phyloP scores from a whole-genome alignment of 1,284 basidiomycete genomes.

The Ustilago sp. region DNA sequence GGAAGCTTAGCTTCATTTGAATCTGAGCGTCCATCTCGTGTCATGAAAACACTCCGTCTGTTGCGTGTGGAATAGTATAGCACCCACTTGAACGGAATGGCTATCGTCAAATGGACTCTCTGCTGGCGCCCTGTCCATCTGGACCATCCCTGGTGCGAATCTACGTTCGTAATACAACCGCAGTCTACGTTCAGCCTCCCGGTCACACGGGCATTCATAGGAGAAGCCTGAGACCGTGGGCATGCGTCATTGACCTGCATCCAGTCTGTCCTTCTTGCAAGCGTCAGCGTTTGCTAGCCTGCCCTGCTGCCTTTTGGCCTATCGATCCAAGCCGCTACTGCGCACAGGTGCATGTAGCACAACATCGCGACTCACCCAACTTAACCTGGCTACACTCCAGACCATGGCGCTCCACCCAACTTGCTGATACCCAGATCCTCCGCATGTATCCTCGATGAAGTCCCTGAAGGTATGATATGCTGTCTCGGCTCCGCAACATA shows the following conservation, averaged over 20 bases:
- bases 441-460: neutral
- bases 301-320: neutral
- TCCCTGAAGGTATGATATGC: neutral
- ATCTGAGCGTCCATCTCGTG: too few species aligned
- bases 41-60: too few species aligned
- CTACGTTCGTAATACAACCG: neutral
- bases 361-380: neutral
- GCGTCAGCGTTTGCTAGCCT: neutral
- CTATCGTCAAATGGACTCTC: neutral
- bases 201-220: neutral
- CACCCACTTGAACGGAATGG: neutral
- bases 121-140: neutral
- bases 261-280: neutral
- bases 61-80: neutral
- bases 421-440: neutral
- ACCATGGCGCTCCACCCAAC: neutral
- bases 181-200: neutral
- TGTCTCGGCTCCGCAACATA: constrained; percentile 9
- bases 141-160: neutral
- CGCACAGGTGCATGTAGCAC: neutral
- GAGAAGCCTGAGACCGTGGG: neutral
- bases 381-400: neutral
- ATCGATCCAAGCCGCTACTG: neutral
- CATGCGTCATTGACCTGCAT: neutral
- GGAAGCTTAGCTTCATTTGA: too few species aligned